Evolutionary conservation across 2,329 filamentous ascomycete genomes (phyloP), one percentile per base, ranked within the genome.

Genomic region (Neoscytalidium dimidiatum): DNA sequence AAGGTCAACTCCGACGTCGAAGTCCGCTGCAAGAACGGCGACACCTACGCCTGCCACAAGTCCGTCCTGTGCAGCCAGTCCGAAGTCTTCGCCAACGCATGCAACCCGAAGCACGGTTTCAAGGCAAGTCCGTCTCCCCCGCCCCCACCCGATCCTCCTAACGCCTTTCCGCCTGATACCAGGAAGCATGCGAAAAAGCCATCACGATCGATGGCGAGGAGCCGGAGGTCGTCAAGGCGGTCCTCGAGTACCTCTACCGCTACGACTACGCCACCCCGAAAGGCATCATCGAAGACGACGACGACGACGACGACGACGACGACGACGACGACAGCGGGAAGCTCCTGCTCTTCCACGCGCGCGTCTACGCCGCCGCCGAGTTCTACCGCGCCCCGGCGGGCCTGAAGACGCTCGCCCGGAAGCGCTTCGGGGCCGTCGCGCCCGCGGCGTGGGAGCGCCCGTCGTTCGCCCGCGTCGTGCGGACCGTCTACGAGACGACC

Each of bases 221-320:
- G 13, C 43, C 61, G 7, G 21, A 33, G 14, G 31, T 53, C 13
- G 43, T 64, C 7, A 11, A 46, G 8, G 62, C 65, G 9, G 29
- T 66, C 38, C 33, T 66, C 21, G 23, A 61, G 49, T 66, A 28
- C 43, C 44, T 64, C 23, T 66, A 66, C 33, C 62, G 49, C 7
- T 3, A 70, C 68, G 69, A 64, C 33, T 53, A 64, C n/a, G n/a
- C 61, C 3, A 13, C 4, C 26, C 43, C 13, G 41, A 19, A 3
- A n/a, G n/a, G n/a, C n/a, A n/a, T n/a, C n/a, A n/a, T n/a, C 5
- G 3, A 6, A 17, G n/a, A 17, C 3, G 43, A 46, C 9, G 35
- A 41, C 9, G 5, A 11, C 9, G 11, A 14, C 35, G 5, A 35
- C 5, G 3, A 6, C 43, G n/a, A 17, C 3, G 43, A 46, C 9